phyloP scores from a whole-genome alignment of 2,329 filamentous ascomycete genomes.

The Penicillium sp. region DNA sequence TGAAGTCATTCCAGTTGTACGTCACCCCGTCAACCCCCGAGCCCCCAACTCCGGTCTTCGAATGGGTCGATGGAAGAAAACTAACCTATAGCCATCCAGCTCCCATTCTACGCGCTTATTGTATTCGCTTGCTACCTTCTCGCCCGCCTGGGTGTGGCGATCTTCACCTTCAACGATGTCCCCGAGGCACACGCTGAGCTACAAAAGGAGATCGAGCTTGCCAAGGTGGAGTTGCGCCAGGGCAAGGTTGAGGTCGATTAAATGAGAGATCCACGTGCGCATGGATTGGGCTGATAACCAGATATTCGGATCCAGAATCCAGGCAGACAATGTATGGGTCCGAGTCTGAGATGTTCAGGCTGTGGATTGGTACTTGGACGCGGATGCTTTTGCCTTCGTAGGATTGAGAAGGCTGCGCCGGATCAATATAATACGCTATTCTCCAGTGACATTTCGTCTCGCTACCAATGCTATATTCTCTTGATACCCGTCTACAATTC shows the following conservation, averaged over 20 bases:
- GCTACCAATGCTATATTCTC: conserved; percentile 17
- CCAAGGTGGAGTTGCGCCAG: conserved; percentile 43
- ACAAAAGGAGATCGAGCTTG: conserved; percentile 70
- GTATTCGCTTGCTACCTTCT: conserved; percentile 90
- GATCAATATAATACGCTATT: conserved; percentile 13
- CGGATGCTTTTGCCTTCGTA: background rate
- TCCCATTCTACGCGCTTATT: conserved; percentile 90
- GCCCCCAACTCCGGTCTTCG: background rate
- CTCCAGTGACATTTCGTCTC: conserved; percentile 8
- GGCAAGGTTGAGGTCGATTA: conserved; percentile 46
- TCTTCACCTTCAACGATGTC: conserved; percentile 95
- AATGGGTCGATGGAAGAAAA: conserved; percentile 1
- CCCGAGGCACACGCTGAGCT: conserved; percentile 87
- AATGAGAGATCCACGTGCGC: conserved; percentile 4
- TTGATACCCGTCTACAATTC: conserved; percentile 20
- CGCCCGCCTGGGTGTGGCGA: conserved; percentile 84
- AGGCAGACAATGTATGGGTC: background rate
- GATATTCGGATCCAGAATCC: background rate
- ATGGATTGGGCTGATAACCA: background rate
- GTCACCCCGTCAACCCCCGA: conserved; percentile 36
- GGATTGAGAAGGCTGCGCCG: background rate
- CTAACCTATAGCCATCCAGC: conserved; percentile 49
- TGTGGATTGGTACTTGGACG: conserved; percentile 4
- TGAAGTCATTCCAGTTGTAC: conserved; percentile 84
- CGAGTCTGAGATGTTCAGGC: background rate